Evolutionary conservation across 306 rosid species (phyloP).

Genomic region (Pachyrhizus erosus): DNA sequence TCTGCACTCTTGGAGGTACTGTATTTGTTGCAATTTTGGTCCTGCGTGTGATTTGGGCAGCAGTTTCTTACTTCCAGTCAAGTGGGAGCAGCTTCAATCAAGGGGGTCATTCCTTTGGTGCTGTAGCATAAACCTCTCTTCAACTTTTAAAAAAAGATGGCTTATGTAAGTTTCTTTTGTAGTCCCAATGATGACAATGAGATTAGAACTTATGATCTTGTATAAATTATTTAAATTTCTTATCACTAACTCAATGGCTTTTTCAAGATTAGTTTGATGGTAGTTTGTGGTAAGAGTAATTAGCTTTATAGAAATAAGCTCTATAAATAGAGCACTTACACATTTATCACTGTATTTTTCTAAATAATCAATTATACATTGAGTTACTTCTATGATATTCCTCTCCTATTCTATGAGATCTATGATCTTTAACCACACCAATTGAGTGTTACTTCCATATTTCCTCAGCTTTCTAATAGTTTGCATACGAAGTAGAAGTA

Average conservation of each 20-base stretch:
- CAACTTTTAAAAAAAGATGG: not conserved
- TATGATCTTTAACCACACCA: no score
- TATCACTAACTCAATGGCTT: not conserved
- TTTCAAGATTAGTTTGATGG: constrained; percentile 26
- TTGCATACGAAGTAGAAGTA: constrained; percentile 29
- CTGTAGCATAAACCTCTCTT: constrained; percentile 47
- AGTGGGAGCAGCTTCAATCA: constrained; percentile 61
- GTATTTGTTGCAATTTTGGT: constrained; percentile 66
- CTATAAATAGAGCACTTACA: no score
- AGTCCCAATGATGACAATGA: not conserved
- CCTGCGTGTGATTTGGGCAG: constrained; percentile 69
- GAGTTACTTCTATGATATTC: no score
- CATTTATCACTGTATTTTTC: no score
- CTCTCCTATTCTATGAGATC: no score
- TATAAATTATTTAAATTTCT: not conserved
- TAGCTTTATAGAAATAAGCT: no score
- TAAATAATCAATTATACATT: no score
- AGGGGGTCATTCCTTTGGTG: constrained; percentile 61
- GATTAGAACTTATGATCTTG: not conserved
- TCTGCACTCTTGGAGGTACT: constrained; percentile 73
- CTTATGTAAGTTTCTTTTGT: not conserved
- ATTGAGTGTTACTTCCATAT: no score
- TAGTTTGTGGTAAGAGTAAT: not conserved
- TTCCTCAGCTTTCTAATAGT: no score
- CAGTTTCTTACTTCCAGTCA: constrained; percentile 69